Conservation (phyloP, 2,329 filamentous ascomycete genomes). For the Cladorrhinum sp. region DNA sequence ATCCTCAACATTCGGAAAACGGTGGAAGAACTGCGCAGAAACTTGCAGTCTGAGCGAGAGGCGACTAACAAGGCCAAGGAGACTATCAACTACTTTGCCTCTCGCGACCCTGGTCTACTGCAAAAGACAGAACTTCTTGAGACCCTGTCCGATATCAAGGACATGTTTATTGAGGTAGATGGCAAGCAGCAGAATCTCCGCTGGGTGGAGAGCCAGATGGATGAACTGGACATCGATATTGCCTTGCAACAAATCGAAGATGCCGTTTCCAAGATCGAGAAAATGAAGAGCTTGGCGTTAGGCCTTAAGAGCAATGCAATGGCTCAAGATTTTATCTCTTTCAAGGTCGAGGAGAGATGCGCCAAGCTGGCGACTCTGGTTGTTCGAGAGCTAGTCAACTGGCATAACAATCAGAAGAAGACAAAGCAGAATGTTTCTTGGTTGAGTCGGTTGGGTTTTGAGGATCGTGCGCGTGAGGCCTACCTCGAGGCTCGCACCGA, state of each 20-base stretch:
- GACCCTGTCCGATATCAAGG: constrained; percentile 72
- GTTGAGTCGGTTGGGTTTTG: constrained; percentile 82
- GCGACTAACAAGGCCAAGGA: constrained; percentile 81
- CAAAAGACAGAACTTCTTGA: constrained; percentile 80
- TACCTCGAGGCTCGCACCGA: constrained; percentile 78
- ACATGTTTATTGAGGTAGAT: constrained; percentile 92
- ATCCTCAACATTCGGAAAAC: constrained; percentile 90
- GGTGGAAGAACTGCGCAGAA: constrained; percentile 85
- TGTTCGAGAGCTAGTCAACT: constrained; percentile 72
- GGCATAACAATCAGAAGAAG: constrained; percentile 71
- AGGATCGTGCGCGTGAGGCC: constrained; percentile 82
- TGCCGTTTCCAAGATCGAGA: constrained; percentile 80
- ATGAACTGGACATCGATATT: constrained; percentile 94
- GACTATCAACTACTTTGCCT: constrained; percentile 81
- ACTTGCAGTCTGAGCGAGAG: constrained; percentile 80
- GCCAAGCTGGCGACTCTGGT: constrained; percentile 72
- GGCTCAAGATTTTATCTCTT: constrained; percentile 87
- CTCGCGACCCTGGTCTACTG: constrained; percentile 70
- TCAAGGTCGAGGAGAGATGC: constrained; percentile 85
- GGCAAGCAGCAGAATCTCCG: constrained; percentile 94
- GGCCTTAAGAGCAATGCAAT: constrained; percentile 80
- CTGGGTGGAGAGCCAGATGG: constrained; percentile 93
- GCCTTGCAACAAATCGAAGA: constrained; percentile 85
- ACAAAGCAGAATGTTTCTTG: constrained; percentile 80
- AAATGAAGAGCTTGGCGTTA: constrained; percentile 73